Conservation (phyloP, 352 stramenopile genomes). For the Globisporangium sylvaticum region DNA sequence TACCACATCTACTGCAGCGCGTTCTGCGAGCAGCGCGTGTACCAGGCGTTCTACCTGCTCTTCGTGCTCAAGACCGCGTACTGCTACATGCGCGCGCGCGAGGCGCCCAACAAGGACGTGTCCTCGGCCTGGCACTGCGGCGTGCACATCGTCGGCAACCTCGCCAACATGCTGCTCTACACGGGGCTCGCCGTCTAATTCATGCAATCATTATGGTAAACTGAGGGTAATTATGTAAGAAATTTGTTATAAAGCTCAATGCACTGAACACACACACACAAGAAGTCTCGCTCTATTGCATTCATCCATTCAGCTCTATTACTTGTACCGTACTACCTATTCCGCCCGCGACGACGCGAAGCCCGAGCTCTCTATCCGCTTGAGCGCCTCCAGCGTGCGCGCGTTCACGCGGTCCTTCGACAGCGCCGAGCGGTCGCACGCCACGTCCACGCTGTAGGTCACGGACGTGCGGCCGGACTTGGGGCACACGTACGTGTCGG, state of each 20-base stretch:
- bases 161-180: conserved; percentile 78
- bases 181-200: conserved; percentile 42
- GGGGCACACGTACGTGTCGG: conserved; percentile 60
- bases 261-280: not conserved
- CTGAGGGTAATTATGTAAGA: not conserved
- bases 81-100: conserved; percentile 68
- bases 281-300: not conserved
- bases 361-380: conserved; percentile 41
- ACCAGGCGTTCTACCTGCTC: conserved; percentile 59
- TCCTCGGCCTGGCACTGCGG: conserved; percentile 79
- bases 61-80: conserved; percentile 65
- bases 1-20: conserved; percentile 68
- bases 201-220: not conserved
- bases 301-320: not conserved
- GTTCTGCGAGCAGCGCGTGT: conserved; percentile 45
- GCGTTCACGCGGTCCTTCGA: conserved; percentile 51
- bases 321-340: conserved; percentile 12
- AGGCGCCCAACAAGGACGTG: conserved; percentile 52
- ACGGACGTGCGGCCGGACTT: conserved; percentile 46
- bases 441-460: conserved; percentile 56
- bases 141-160: conserved; percentile 72
- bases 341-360: conserved; percentile 54
- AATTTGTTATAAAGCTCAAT: not conserved
- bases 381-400: conserved; percentile 30
- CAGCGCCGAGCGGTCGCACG: conserved; percentile 33